Base-by-base conservation (phyloP, 1,284 basidiomycete genomes). In the Spongiforma sp. region DNA sequence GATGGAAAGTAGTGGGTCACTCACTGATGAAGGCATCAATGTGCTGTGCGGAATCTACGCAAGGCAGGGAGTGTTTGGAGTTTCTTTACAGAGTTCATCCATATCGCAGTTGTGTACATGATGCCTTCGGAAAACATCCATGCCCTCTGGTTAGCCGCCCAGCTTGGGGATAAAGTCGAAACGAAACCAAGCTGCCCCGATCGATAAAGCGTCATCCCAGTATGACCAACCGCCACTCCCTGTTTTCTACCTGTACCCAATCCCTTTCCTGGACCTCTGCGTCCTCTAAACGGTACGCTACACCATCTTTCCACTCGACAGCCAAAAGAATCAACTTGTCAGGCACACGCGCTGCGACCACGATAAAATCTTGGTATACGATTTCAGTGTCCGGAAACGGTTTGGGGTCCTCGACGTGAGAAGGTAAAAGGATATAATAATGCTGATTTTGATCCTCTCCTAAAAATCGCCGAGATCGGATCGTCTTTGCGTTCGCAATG, bases 281-380 rank as follows among this genome's bases (percentile, higher is more conserved):
- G 24, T 19, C 50, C 19, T 61, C 68, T 5, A 62, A 15, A 36
- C 68, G 68, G 17, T 70, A 70, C 5, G 69, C 68, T 4, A 70
- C 46, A 5, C 37, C 63, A n/a, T 65, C 68, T 26, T 36, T 55
- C 62, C 70, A 71, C 26, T 70, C 70, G 3, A 70, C 39, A 2
- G 70, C 68, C 26, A 69, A 6, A 26, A 70, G 58, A 1, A 63
- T 28, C 41, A 69, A 53, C 24, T 1, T 32, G 3, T 34, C 15
- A 2, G 1, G 11, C 1, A 21, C 36, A 8, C 15, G 1, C 5
- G 60, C 62, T 17, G 63, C 68, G 30, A 72, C 9, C 15, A 72
- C 62, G 8, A 70, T 63, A 5, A 70, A 70, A 21, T 69, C 69
- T 9, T 70, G 69, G 1, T 63, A 2, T 28, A 68, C 39, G 28